Base-by-base conservation (phyloP, 345 rosid genomes). In the Rhizophora apiculata region DNA sequence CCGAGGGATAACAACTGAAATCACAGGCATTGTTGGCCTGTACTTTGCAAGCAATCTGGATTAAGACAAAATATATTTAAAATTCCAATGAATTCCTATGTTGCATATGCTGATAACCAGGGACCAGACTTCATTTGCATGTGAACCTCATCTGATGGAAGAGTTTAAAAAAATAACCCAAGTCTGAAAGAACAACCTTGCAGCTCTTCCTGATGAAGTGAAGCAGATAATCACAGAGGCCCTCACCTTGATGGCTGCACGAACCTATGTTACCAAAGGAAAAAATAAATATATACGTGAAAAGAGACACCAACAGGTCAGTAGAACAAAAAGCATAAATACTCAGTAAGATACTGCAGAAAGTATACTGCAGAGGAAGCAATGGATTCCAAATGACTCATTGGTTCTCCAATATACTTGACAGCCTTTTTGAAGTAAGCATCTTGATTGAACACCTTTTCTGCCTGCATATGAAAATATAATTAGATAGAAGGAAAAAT, bases 31-130 rank as follows among this genome's bases (percentile, higher is more conserved):
- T 57, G 86, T 82, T 61, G 98, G 98, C 79, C 96, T 89, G 74
- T 93, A 93, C 80, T 93, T 93, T 26, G 97, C 92, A 60, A 93
- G 91, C 87, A 93, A 87, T 71, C 98, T 93, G 88, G 75, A 77
- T 39, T 26, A 27, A 37, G 26, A 56, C n/a, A 55, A 6, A 4
- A 57, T 24, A 10, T 22, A 21, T 65, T 51, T 26, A 18, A 65
- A 30, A 65, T 49, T 27, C 16, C 29, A 32, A 60, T 46, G 19
- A 49, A 30, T 11, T 65, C 27, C 27, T n/a, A 20, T 9, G 43
- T 24, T 3, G 24, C 7, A 43, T 39, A 39, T 39, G 46, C 16
- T 9, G 59, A 55, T n/a, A 55, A 55, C 46, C 46, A 9, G 46
- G 15, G 46, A 39, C 46, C 13, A 39, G 13, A 39, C 46, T 39